Percentiles rank a stretch among this genome's conserved stretches.
These are phyloP conservation scores for Pseudogymnoascus sp. DNA, from an alignment of 2,329 filamentous ascomycete genomes.

Conservation along the genomic window DNA sequence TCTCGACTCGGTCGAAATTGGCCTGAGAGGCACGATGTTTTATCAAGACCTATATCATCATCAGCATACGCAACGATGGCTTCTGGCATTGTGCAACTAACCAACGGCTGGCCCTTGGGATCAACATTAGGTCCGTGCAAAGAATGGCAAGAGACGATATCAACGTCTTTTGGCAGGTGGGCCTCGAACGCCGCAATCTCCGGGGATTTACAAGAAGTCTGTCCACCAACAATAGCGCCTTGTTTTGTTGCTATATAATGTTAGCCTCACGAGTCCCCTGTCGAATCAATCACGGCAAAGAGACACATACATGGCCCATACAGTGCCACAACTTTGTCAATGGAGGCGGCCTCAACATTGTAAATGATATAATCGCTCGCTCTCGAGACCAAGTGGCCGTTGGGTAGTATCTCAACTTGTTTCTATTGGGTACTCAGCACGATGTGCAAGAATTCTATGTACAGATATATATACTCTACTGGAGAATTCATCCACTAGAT, in stretches of 20 bases:
- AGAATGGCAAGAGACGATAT: conserved; percentile 94
- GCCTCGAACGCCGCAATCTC: conserved; percentile 91
- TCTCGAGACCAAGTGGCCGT: conserved; percentile 93
- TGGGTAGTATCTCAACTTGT: conserved; percentile 80
- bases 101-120: conserved; percentile 80
- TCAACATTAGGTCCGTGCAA: conserved; percentile 90
- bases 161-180: conserved; percentile 78
- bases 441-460: conserved; percentile 32
- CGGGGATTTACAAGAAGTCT: conserved; percentile 96
- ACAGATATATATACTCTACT: conserved; percentile 67
- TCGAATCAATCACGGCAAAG: conserved; percentile 10
- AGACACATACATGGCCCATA: conserved; percentile 81
- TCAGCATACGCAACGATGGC: background rate
- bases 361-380: conserved; percentile 98
- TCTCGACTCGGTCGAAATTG: conserved; percentile 71
- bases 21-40: conserved; percentile 79
- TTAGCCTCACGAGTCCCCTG: conserved; percentile 17
- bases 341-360: conserved; percentile 89
- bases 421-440: conserved; percentile 52
- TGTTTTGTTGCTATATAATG: conserved; percentile 72
- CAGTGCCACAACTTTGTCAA: conserved; percentile 77
- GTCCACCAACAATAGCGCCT: conserved; percentile 90
- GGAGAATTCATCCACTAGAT: conserved; percentile 72
- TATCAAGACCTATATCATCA: conserved; percentile 60
- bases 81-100: conserved; percentile 33